Evolutionary conservation across 768 basidiomycete species (phyloP).

Genomic region (Mrakia blollopis): DNA sequence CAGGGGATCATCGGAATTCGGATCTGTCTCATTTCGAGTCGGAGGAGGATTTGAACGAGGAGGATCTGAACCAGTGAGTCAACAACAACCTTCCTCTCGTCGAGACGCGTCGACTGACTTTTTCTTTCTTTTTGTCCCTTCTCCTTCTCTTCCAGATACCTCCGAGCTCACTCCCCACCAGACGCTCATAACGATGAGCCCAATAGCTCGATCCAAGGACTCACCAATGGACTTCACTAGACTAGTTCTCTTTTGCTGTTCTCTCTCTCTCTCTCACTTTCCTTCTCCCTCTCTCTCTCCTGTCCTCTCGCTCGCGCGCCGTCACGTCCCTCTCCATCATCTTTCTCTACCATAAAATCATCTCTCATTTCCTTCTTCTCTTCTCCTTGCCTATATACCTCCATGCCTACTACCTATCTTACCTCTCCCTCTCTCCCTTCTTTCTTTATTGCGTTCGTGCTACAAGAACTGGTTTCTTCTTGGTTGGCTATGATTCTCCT

Average conservation of each 20-base stretch:
- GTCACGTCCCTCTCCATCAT: background rate
- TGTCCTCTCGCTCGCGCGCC: background rate
- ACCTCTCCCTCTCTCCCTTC: background rate
- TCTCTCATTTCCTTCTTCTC: background rate
- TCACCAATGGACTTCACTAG: background rate
- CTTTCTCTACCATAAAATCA: background rate
- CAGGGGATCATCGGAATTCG: background rate
- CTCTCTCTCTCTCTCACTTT: background rate
- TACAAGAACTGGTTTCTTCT: too few relatives aligned
- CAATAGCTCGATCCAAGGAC: background rate
- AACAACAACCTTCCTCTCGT: background rate
- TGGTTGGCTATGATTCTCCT: too few relatives aligned
- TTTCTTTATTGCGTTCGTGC: background rate
- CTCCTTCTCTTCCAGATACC: background rate
- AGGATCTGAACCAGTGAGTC: conserved; percentile 26
- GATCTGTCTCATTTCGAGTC: conserved; percentile 5
- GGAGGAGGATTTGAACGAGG: conserved; percentile 29
- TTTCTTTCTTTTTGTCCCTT: background rate
- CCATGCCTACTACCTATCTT: background rate
- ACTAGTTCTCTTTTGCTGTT: background rate
- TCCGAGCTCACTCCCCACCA: conserved; percentile 12
- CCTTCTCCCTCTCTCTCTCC: background rate
- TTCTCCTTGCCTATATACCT: background rate
- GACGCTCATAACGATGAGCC: background rate
- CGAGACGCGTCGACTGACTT: background rate